phyloP scores from a whole-genome alignment of 1,284 basidiomycete species.

The Gymnopus androsaceus region DNA sequence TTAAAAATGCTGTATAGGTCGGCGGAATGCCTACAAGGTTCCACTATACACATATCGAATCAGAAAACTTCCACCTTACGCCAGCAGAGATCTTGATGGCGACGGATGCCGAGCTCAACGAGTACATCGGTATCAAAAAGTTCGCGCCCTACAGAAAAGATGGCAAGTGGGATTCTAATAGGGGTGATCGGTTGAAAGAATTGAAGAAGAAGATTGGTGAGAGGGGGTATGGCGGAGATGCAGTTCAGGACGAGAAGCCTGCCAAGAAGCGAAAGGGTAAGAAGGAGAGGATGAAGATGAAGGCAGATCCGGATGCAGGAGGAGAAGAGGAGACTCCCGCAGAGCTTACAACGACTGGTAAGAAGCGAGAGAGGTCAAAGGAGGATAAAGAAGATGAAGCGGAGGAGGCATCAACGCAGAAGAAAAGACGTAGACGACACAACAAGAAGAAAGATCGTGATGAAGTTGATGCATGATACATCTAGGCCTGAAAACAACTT shows the following conservation, averaged over 20 bases:
- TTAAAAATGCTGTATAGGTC: constrained; percentile 50
- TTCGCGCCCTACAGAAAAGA: constrained; percentile 85
- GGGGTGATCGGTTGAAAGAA: constrained; percentile 73
- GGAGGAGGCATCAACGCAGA: constrained; percentile 22
- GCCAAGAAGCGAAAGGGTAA: constrained; percentile 72
- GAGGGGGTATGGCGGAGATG: constrained; percentile 25
- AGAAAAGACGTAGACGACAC: constrained; percentile 40
- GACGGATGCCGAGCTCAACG: constrained; percentile 91
- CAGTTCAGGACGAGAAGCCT: constrained; percentile 34
- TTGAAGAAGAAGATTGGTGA: constrained; percentile 61
- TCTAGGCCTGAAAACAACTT: neutral
- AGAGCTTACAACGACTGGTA: constrained; percentile 25
- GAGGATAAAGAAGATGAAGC: constrained; percentile 8
- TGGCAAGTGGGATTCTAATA: constrained; percentile 63
- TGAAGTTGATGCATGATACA: neutral
- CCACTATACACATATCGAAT: constrained; percentile 80
- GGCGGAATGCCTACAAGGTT: constrained; percentile 92
- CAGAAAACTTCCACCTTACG: constrained; percentile 73
- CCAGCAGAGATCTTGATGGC: constrained; percentile 91
- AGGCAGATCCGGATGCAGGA: constrained; percentile 24
- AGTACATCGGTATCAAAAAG: constrained; percentile 86
- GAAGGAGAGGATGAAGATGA: constrained; percentile 69
- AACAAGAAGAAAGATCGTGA: constrained; percentile 29
- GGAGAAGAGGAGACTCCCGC: constrained; percentile 23
- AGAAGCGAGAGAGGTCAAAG: constrained; percentile 12